Conservation (phyloP, 257 asterid species). For the Apocynum venetum region DNA sequence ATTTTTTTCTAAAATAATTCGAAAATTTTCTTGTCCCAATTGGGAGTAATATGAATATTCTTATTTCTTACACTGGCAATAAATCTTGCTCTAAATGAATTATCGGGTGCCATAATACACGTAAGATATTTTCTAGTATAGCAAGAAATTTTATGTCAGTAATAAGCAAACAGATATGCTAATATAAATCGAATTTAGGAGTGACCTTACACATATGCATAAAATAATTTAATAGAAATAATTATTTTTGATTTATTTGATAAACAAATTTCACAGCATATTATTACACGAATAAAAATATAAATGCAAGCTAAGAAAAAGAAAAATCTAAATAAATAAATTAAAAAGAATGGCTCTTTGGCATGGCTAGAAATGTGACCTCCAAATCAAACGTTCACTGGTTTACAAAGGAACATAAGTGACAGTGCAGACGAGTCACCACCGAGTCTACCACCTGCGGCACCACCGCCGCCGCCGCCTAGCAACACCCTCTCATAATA, state of each 20-base stretch:
- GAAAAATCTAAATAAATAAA: background rate
- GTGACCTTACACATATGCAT: too few species aligned
- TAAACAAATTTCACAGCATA: background rate
- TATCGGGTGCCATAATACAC: too few species aligned
- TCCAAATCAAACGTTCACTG: conserved; percentile 49
- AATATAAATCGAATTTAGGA: too few species aligned
- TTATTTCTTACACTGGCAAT: too few species aligned
- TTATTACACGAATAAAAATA: conserved; percentile 4
- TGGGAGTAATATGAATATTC: too few species aligned
- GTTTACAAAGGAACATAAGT: conserved; percentile 72
- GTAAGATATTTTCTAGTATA: too few species aligned
- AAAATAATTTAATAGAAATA: background rate
- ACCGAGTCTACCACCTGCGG: conserved; percentile 26
- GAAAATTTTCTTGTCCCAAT: too few species aligned
- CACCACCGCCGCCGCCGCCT: conserved; percentile 26
- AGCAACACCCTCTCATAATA: conserved; percentile 66
- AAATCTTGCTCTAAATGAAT: too few species aligned
- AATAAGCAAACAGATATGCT: too few species aligned
- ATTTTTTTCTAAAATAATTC: too few species aligned
- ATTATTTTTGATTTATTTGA: background rate
- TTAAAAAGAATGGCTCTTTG: background rate
- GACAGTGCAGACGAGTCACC: conserved; percentile 40
- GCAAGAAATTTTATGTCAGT: too few species aligned
- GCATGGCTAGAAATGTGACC: background rate
- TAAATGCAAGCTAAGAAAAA: background rate